Base-by-base conservation (phyloP, 345 rosid species). In the Gossypioides kirkii region DNA sequence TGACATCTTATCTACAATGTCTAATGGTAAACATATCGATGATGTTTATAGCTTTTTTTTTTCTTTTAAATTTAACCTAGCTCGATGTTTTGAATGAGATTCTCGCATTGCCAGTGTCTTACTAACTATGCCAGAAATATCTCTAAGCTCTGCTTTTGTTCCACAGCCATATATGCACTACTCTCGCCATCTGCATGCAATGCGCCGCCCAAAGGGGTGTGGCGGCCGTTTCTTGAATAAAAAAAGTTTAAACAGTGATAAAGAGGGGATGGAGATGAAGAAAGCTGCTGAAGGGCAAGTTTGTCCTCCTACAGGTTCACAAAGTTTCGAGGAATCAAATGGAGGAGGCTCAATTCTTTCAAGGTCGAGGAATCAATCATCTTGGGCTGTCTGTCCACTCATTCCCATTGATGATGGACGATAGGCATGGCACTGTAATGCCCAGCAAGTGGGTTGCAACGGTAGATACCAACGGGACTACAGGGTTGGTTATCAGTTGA, bases 141-240 rank as follows among this genome's bases (percentile, higher is more conserved):
- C 36, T 28, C 32, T 32, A 32, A 32, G 36, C 36, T 74, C 5
- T n/a, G 56, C 69, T 69, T 71, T 47, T 82, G 61, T 81, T 71
- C 65, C 41, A 26, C 87, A 95, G 97, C 91, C 94, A 22, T 95
- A 89, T 74, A 91, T 88, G 97, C 99, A 95, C 72, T 69, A 86
- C 14, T 95, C 99, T 0, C 94, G 99, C 67, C 98, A 92, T 81
- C 93, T 88, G 50, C 98, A 95, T 70, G 99, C 99, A 69, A 79
- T 95, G 89, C 97, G 98, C 58, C 94, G 97, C 56, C 98, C 97
- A 71, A 89, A 98, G 82, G 99, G 99, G 69, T 86, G 84, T 0
- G 97, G 99, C 8, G 99, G 99, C n/a, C 91, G 99, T 60, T 95
- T 95, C 88, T 70, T 95, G 88, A 95, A 92, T 78, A 73, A 88